These are phyloP conservation scores for Fraxinus albicans DNA, from an alignment of 305 asterid species.

Conservation along the genomic window DNA sequence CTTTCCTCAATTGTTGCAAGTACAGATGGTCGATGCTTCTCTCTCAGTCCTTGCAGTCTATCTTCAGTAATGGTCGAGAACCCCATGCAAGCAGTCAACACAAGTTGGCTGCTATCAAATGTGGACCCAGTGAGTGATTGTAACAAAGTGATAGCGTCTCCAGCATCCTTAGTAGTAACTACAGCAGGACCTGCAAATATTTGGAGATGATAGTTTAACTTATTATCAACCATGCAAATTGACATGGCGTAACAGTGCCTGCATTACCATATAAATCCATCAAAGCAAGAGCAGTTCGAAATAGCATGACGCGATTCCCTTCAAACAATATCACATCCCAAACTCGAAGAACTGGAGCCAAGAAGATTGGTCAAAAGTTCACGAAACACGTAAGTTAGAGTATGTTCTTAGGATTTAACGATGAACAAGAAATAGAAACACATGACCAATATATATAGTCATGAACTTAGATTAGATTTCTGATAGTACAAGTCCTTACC, in stretches of 20 bases:
- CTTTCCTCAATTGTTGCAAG: conserved; percentile 62
- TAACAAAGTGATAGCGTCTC: conserved; percentile 76
- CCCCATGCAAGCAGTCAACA: conserved; percentile 89
- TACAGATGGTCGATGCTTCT: conserved; percentile 72
- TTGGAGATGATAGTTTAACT: conserved; percentile 20
- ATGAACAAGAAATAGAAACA: conserved; percentile 20
- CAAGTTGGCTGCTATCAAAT: conserved; percentile 93
- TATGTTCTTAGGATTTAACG: conserved; percentile 5
- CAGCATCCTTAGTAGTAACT: conserved; percentile 80
- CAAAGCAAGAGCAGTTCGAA: conserved; percentile 85
- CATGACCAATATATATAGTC: background rate
- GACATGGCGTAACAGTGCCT: background rate
- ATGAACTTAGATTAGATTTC: conserved; percentile 12
- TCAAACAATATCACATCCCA: conserved; percentile 94
- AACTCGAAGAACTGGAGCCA: conserved; percentile 70
- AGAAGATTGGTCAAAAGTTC: conserved; percentile 17
- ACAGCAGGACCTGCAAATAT: conserved; percentile 71
- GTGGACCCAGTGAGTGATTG: conserved; percentile 82
- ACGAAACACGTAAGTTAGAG: background rate
- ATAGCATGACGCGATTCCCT: conserved; percentile 91
- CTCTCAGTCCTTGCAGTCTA: conserved; percentile 60
- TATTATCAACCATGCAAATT: conserved; percentile 13
- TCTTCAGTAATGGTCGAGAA: conserved; percentile 68
- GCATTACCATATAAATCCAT: conserved; percentile 84
- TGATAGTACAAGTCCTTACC: conserved; percentile 49